Conservation (phyloP, 2,329 filamentous ascomycete genomes). For the Cercospora sojina region DNA sequence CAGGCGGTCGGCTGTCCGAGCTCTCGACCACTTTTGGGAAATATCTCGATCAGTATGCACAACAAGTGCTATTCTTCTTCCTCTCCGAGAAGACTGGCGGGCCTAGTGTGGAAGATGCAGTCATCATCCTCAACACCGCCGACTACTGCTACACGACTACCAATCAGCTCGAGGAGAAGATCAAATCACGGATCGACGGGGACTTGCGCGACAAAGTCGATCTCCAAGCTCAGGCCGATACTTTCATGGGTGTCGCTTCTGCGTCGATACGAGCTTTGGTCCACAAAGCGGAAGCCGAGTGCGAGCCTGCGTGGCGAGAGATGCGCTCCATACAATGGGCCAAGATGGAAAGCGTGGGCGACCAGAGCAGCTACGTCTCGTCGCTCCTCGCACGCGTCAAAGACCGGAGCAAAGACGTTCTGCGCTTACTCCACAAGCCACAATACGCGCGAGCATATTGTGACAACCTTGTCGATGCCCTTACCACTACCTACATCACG, state of each 20-base stretch:
- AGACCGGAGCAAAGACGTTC: constrained; percentile 68
- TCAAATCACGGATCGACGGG: constrained; percentile 83
- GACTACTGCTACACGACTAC: constrained; percentile 97
- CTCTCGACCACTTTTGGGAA: constrained; percentile 82
- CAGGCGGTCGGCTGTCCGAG: constrained; percentile 80
- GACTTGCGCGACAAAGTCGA: constrained; percentile 76
- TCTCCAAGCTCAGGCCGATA: constrained; percentile 87
- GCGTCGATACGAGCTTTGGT: constrained; percentile 82
- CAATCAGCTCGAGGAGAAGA: constrained; percentile 89
- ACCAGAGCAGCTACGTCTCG: constrained; percentile 88
- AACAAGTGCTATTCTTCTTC: constrained; percentile 80
- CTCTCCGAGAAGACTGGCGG: constrained; percentile 59
- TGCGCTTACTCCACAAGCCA: constrained; percentile 77
- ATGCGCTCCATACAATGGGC: constrained; percentile 97
- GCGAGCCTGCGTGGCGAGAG: constrained; percentile 88
- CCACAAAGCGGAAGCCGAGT: constrained; percentile 74
- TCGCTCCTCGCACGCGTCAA: constrained; percentile 76
- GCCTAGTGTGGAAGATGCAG: constrained; percentile 69
- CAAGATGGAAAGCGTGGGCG: constrained; percentile 86
- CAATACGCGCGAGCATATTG: constrained; percentile 94
- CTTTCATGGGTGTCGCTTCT: constrained; percentile 92
- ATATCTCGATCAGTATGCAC: constrained; percentile 92
- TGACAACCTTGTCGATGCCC: constrained; percentile 88
- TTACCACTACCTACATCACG: constrained; percentile 74
- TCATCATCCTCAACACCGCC: constrained; percentile 90